These are phyloP conservation scores for Pterula multifida DNA, from an alignment of 1,284 basidiomycete species.

Conservation along the genomic window DNA sequence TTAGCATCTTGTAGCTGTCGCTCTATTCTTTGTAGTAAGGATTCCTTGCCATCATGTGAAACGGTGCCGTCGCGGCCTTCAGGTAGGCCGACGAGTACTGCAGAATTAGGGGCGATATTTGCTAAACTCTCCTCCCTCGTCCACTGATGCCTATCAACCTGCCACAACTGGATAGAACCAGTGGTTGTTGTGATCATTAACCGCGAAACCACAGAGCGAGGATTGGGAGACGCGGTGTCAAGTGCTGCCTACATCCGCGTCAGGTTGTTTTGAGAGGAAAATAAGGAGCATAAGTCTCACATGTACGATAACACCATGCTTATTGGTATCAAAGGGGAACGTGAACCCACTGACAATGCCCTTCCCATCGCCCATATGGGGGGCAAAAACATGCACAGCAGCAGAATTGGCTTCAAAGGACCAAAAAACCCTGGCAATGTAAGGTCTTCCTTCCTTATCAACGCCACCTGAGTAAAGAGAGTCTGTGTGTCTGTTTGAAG, in stretches of 20 bases:
- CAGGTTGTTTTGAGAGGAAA: neutral
- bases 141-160: constrained; percentile 58
- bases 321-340: constrained; percentile 61
- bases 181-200: constrained; percentile 63
- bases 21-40: constrained; percentile 39
- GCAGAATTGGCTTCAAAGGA: constrained; percentile 25
- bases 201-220: constrained; percentile 31
- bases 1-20: constrained; percentile 57
- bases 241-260: constrained; percentile 38
- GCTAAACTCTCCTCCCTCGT: constrained; percentile 76
- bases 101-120: constrained; percentile 38
- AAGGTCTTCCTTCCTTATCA: constrained; percentile 43
- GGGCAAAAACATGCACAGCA: constrained; percentile 46
- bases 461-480: constrained; percentile 52
- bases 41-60: constrained; percentile 34
- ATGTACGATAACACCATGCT: constrained; percentile 63
- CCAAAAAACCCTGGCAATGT: constrained; percentile 69
- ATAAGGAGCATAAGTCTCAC: constrained; percentile 28
- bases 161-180: constrained; percentile 72
- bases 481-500: constrained; percentile 26
- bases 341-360: constrained; percentile 51
- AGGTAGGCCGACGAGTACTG: constrained; percentile 71
- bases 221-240: constrained; percentile 34
- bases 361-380: constrained; percentile 38
- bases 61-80: constrained; percentile 38